Conservation (phyloP, 306 rosid genomes). For the Mimosa bimucronata region DNA sequence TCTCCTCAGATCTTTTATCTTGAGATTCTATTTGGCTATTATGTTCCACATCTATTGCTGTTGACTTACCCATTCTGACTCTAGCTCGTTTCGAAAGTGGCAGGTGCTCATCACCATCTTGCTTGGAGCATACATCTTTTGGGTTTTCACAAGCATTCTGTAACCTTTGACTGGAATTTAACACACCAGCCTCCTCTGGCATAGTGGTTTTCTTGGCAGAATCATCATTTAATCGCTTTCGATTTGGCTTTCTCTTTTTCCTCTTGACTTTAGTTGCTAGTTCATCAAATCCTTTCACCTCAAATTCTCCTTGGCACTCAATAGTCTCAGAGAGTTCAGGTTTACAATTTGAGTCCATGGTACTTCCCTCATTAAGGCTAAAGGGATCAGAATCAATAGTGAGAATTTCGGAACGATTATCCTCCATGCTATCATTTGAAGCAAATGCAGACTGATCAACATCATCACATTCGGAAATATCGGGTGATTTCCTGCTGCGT, state of each 20-base stretch:
- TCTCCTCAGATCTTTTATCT: conserved; percentile 55
- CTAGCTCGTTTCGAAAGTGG: conserved; percentile 94
- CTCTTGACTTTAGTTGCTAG: conserved; percentile 62
- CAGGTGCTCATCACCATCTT: conserved; percentile 89
- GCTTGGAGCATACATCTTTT: conserved; percentile 55
- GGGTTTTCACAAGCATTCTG: conserved; percentile 55
- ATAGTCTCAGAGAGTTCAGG: conserved; percentile 58
- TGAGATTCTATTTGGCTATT: conserved; percentile 46
- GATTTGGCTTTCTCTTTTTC: conserved; percentile 82
- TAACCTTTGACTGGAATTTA: conserved; percentile 48
- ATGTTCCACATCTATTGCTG: conserved; percentile 52
- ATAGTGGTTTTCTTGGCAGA: conserved; percentile 40
- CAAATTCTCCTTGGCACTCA: conserved; percentile 61
- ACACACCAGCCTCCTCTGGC: conserved; percentile 53
- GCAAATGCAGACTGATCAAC: conserved; percentile 54
- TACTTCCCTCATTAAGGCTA: conserved; percentile 68
- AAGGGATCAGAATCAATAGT: conserved; percentile 65
- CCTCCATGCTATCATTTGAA: conserved; percentile 71
- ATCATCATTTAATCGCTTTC: conserved; percentile 58
- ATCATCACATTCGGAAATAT: conserved; percentile 59
- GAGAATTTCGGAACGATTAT: conserved; percentile 69
- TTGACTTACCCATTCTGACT: conserved; percentile 83
- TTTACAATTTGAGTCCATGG: conserved; percentile 66
- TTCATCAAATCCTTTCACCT: conserved; percentile 63
- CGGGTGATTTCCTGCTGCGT: conserved; percentile 60